A percentile compares a stretch with the other conserved stretches of the same genome.
Conservation (phyloP, 495 filamentous ascomycete species). For the Aspergillus conjunctus region DNA sequence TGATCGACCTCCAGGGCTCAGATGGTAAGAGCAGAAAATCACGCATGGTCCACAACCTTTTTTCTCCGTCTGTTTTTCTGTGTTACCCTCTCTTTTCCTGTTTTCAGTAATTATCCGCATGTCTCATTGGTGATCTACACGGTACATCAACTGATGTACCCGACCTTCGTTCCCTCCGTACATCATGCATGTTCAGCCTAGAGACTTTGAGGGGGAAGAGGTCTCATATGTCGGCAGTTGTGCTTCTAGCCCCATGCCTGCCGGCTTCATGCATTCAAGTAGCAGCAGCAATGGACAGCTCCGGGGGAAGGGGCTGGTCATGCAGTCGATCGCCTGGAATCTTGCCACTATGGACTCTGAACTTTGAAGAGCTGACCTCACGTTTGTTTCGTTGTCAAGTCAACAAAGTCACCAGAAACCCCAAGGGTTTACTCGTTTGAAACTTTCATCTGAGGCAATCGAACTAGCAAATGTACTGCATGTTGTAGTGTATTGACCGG, state of each 20-base stretch:
- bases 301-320: neutral
- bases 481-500: neutral
- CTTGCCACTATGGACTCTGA: neutral
- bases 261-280: slow-evolving; percentile 2
- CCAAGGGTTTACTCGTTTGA: neutral
- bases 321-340: slow-evolving; percentile 1
- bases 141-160: slow-evolving; percentile 10
- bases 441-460: neutral
- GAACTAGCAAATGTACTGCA: neutral
- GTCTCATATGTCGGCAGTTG: slow-evolving; percentile 3
- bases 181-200: neutral
- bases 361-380: neutral
- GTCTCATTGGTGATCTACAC: neutral
- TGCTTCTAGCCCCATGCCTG: neutral
- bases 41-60: slow-evolving; percentile 2
- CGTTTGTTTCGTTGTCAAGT: slow-evolving; percentile 14
- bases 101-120: slow-evolving; percentile 14
- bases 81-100: slow-evolving; percentile 6
- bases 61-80: neutral
- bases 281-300: neutral
- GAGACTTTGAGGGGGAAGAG: neutral
- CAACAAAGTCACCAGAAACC: slow-evolving; percentile 11
- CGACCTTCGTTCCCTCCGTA: neutral
- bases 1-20: neutral
- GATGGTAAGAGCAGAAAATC: neutral